Evolutionary conservation across 75 land plant genomes (phyloP).

Genomic region (Pinus taeda): DNA sequence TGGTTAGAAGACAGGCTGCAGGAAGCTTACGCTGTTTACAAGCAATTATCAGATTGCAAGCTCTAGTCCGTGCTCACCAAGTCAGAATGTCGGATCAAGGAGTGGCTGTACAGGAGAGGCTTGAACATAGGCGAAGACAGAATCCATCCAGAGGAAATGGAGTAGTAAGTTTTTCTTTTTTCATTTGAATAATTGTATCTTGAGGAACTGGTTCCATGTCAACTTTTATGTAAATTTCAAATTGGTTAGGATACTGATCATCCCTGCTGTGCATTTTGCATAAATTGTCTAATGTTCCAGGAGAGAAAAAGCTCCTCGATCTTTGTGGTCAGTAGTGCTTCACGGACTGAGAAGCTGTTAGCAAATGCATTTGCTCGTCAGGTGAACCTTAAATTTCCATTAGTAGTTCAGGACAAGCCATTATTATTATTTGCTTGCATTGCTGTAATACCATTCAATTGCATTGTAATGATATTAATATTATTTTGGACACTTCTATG

Average conservation of each 20-base stretch:
- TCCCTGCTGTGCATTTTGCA: background rate
- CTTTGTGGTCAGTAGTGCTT: slow-evolving; percentile 1
- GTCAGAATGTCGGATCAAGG: slow-evolving; percentile 57
- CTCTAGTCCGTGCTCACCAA: slow-evolving; percentile 66
- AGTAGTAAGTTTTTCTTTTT: background rate
- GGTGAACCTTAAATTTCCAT: slow-evolving; percentile 10
- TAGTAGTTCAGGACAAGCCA: background rate
- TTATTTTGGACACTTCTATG: background rate
- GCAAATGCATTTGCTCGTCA: slow-evolving; percentile 31
- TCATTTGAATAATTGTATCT: background rate
- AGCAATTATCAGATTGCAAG: slow-evolving; percentile 81
- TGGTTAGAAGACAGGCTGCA: slow-evolving; percentile 89
- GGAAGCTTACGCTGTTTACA: slow-evolving; percentile 68
- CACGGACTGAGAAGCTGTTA: slow-evolving; percentile 14
- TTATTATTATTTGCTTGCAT: background rate
- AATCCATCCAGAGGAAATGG: slow-evolving; percentile 7
- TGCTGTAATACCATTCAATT: background rate
- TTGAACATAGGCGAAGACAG: background rate
- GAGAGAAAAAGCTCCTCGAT: slow-evolving; percentile 5
- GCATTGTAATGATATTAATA: background rate
- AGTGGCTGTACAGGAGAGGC: slow-evolving; percentile 34
- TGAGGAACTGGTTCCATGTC: background rate
- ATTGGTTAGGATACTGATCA: slow-evolving; percentile 1
- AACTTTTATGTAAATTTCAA: background rate
- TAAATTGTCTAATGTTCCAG: background rate